Evolutionary conservation across 2,329 filamentous ascomycete species (phyloP).

Genomic region (Phyllosticta citribraziliensis): DNA sequence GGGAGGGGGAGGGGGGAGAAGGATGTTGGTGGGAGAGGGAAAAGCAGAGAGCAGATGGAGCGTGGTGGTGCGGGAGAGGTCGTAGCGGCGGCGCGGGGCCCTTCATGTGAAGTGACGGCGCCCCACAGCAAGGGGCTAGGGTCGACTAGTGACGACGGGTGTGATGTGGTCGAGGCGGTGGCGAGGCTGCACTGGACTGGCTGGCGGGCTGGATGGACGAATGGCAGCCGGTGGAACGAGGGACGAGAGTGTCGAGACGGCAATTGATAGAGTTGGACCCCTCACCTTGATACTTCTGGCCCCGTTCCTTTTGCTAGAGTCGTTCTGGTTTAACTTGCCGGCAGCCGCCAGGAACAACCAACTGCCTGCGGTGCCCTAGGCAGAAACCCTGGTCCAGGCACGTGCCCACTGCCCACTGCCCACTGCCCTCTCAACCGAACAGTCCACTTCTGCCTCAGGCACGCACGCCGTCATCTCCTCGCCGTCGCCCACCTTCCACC

Average conservation of each 20-base stretch:
- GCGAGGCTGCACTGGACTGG: background rate
- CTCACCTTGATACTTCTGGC: background rate
- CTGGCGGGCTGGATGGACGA: background rate
- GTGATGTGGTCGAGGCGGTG: background rate
- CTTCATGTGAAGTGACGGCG: conserved; percentile 11
- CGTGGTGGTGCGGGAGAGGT: background rate
- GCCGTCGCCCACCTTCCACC: too few species aligned
- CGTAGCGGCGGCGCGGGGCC: background rate
- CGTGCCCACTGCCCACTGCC: too few species aligned
- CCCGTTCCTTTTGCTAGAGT: too few species aligned
- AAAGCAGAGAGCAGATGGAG: background rate
- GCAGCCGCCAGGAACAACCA: background rate
- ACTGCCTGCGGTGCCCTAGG: too few species aligned
- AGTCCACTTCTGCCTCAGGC: background rate
- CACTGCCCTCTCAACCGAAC: background rate
- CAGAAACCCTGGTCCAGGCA: background rate
- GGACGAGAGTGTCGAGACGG: too few species aligned
- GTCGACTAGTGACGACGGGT: background rate
- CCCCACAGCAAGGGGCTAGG: conserved; percentile 4
- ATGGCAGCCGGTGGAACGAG: background rate
- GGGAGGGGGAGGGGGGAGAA: background rate
- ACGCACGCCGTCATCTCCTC: too few species aligned
- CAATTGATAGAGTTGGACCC: background rate
- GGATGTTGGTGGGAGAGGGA: background rate
- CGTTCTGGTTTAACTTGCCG: too few species aligned